A percentile compares a stretch with the other conserved stretches of the same genome.
phyloP scores from a whole-genome alignment of 192 early-diverging fungal genomes.

The Geranomyces michiganensis region DNA sequence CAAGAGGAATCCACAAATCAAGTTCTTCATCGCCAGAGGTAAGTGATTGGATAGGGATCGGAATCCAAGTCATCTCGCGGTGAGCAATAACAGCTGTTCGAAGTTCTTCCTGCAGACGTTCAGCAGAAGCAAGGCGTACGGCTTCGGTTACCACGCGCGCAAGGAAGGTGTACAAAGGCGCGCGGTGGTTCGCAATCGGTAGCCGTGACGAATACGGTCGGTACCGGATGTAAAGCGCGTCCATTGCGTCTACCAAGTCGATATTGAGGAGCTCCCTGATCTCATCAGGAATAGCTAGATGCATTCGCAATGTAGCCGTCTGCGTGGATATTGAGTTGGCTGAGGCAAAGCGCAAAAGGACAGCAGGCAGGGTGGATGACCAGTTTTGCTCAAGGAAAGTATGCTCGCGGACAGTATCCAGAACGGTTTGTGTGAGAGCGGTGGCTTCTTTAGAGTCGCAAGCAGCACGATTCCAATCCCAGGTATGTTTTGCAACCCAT shows the following conservation, averaged over 20 bases:
- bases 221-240: neutral
- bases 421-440: neutral
- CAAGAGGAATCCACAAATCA: neutral
- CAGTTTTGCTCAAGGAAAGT: neutral
- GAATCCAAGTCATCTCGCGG: constrained; percentile 12
- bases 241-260: neutral
- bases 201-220: neutral
- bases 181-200: neutral
- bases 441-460: neutral
- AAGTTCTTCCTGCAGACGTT: neutral
- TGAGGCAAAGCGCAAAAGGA: neutral
- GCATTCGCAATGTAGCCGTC: neutral
- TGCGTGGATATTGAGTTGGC: neutral
- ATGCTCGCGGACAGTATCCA: neutral
- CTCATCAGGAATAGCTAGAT: neutral
- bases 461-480: neutral
- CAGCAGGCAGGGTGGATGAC: neutral
- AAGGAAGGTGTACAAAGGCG: neutral
- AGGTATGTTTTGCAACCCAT: neutral
- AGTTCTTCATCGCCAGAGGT: neutral
- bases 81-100: constrained; percentile 8
- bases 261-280: neutral
- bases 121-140: neutral
- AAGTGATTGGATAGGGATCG: neutral
- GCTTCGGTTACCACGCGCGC: neutral